Conservation (phyloP, 352 stramenopile species). For the Elongisporangium prolatum region DNA sequence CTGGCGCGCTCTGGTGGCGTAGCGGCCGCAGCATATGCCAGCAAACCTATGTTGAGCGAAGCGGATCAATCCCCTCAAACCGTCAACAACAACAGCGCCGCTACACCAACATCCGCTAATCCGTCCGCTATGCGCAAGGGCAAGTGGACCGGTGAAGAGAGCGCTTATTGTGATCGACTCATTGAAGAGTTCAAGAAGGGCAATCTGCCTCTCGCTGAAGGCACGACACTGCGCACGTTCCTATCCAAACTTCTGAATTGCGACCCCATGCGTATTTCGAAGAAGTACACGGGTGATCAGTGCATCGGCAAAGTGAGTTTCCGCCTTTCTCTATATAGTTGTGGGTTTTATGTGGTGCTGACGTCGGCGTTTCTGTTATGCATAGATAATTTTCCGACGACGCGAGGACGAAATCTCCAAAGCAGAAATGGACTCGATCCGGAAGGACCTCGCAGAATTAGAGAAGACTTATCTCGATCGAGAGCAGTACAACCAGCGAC, state of each 20-base stretch:
- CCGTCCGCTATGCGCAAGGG: conserved; percentile 79
- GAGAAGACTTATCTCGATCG: conserved; percentile 96
- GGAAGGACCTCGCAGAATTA: conserved; percentile 80
- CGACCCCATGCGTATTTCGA: conserved; percentile 98
- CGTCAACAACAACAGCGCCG: neutral
- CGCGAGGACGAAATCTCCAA: conserved; percentile 74
- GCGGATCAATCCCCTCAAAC: neutral
- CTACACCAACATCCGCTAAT: neutral
- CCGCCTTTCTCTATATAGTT: neutral
- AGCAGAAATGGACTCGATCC: conserved; percentile 75
- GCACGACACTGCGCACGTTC: conserved; percentile 97
- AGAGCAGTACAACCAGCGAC: conserved; percentile 92
- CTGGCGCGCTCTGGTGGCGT: neutral
- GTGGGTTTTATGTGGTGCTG: neutral
- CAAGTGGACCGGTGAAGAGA: conserved; percentile 97
- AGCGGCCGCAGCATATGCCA: neutral
- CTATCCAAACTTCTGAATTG: conserved; percentile 97
- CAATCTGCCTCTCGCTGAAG: conserved; percentile 94
- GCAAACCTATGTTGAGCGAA: neutral
- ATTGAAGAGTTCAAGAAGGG: conserved; percentile 98
- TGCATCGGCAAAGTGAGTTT: conserved; percentile 94
- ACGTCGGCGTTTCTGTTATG: no score
- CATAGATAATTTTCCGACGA: conserved; percentile 42
- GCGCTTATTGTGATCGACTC: conserved; percentile 95
- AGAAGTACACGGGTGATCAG: conserved; percentile 98